phyloP scores from a whole-genome alignment of 352 stramenopile genomes.

The Thalassiosira exigua region DNA sequence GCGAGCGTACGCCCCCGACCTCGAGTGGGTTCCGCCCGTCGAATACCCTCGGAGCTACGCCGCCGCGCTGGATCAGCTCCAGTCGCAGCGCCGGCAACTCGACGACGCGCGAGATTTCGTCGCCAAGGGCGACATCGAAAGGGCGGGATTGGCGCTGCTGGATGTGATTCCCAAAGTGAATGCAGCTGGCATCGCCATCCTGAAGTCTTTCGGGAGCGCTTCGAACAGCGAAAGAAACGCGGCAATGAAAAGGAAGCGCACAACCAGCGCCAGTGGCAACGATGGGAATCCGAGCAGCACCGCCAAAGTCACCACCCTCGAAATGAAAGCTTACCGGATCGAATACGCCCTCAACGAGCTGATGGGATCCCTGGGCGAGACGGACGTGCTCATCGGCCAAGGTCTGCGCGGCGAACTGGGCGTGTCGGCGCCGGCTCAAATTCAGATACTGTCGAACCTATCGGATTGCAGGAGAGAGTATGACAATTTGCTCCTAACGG shows the following conservation, averaged over 20 bases:
- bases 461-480: constrained; percentile 36
- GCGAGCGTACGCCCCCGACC: constrained; percentile 68
- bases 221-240: constrained; percentile 48
- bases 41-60: constrained; percentile 54
- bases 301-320: constrained; percentile 30
- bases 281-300: constrained; percentile 17
- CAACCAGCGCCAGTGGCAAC: not conserved
- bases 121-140: constrained; percentile 59
- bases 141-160: constrained; percentile 70
- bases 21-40: constrained; percentile 70
- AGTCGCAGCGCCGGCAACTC: constrained; percentile 48
- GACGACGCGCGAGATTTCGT: constrained; percentile 52
- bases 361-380: constrained; percentile 48
- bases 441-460: constrained; percentile 63
- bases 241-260: constrained; percentile 27
- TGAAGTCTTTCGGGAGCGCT: constrained; percentile 32
- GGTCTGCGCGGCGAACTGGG: constrained; percentile 70
- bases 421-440: constrained; percentile 67
- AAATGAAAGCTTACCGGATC: constrained; percentile 63
- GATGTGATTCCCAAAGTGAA: constrained; percentile 68
- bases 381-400: constrained; percentile 78
- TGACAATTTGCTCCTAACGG: constrained; percentile 36
- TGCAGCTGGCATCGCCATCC: constrained; percentile 48
- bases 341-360: constrained; percentile 65
- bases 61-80: constrained; percentile 45